Evolutionary conservation across 202 grass and related monocot species (phyloP), one percentile per base, ranked within the genome.

Genomic region (Miscanthus sacchariflorus): DNA sequence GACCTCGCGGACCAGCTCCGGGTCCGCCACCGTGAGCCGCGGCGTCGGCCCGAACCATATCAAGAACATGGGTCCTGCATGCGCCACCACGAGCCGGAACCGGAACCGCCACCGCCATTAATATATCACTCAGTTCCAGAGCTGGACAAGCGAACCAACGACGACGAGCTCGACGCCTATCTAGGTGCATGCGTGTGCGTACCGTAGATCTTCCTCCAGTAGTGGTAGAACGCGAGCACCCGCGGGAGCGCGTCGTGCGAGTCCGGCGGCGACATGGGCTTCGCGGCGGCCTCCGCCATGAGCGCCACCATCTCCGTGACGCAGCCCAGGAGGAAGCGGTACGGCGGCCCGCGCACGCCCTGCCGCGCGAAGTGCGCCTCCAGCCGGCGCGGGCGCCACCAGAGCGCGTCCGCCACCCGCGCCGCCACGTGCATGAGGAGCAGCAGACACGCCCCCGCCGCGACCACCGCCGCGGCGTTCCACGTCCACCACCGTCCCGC

Each of bases 161-260:
- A 50, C 44, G 50, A 54, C 44, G 10, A 46, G 1, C 46, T 21
- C 52, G 52, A 21, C 52, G 2, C 2, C 46, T 49, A 49, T 49
- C 46, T 49, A 49, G 46, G 49, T 18, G 50, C 50, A 24, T 24
- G 21, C n/a, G 46, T 9, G 13, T 25, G 36, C 61, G 7, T 86
- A 98, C 95, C 95, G 77, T 98, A 98, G 67, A 94, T 98, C 78
- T 91, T 95, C 68, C 92, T 90, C 95, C 95, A 98, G 83, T 94
- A 86, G 88, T 94, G 92, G 89, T 98, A 98, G 90, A 98, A 98
- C 9, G 92, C 81, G 63, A 98, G 96, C 48, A 98, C 96, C 86
- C 96, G 25, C 4, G 96, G 96, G 8, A 98, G 92, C 82, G 91
- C 89, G 87, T 95, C 77, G 89, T 98, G 96, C 5, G 96, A 91